Base-by-base conservation (phyloP, 805 yeast species). In the Candida palmyrensis region DNA sequence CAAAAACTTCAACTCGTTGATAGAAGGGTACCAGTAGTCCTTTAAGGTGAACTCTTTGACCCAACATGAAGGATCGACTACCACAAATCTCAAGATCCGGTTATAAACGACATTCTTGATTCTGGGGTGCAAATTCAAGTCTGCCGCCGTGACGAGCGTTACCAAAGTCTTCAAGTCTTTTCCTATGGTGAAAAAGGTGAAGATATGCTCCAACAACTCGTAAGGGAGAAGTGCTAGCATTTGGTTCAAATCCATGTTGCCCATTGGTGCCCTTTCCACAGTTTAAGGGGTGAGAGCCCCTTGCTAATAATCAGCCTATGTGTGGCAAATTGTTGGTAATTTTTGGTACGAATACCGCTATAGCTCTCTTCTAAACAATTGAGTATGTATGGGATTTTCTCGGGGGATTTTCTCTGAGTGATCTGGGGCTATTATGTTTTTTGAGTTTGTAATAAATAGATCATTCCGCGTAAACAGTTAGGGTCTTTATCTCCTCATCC, bases 61-160 rank as follows among this genome's bases (percentile, higher is more conserved):
- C 34, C 34, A 31, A 21, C 34, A 31, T 6, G 34, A 31, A 10
- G 34, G 34, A 18, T 31, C 34, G 6, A 31, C 13, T 5, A 31
- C 34, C 7, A 31, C 34, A 25, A 24, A 31, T n/a, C 20, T 23
- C 3, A 31, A 12, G 4, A 31, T 6, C 15, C 28, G 18, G 13
- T 16, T 16, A 24, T 21, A 23, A 10, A 18, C 23, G 8, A 24
- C 28, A 7, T 19, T 16, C 25, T 23, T 23, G 10, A 31, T 15
- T 9, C 23, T 5, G 18, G 5, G n/a, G 4, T 29, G 26, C 10
- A 11, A 13, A n/a, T 4, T n/a, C 9, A 11, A 12, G 15, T 15
- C 4, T 11, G 10, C 15, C 15, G 34, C n/a, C 24, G 18, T 6
- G 10, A 22, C 30, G 6, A 29, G 7, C n/a, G 11, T 16, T 21